A percentile compares a stretch with the other conserved stretches of the same genome.
Evolutionary conservation across 306 rosid species (phyloP).

Genomic region (Heteromeles arbutifolia): DNA sequence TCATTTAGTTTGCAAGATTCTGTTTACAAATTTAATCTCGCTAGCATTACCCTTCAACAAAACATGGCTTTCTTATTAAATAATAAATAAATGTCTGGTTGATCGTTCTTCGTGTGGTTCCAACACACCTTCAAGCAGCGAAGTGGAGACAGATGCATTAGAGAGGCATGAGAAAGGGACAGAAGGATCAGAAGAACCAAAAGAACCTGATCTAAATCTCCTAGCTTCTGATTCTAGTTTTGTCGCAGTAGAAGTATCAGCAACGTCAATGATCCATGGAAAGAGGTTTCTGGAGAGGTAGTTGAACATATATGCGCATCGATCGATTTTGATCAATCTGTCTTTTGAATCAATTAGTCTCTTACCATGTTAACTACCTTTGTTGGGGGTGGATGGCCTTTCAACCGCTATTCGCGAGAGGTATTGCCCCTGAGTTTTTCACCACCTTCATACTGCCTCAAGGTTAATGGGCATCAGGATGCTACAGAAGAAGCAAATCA

Average conservation of each 20-base stretch:
- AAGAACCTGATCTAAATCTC: conserved; percentile 29
- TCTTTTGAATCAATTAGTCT: conserved; percentile 14
- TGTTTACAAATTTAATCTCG: no score
- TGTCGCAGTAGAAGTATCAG: conserved; percentile 49
- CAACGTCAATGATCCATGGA: conserved; percentile 21
- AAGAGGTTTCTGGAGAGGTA: conserved; percentile 95
- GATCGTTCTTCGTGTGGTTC: conserved; percentile 98
- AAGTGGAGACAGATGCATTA: conserved; percentile 70
- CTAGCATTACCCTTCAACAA: not conserved
- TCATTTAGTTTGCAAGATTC: no score
- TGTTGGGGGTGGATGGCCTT: conserved; percentile 79
- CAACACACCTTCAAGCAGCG: conserved; percentile 84
- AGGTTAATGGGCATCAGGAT: conserved; percentile 28
- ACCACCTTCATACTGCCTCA: conserved; percentile 56
- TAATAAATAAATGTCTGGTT: conserved; percentile 43
- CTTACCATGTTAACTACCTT: conserved; percentile 22
- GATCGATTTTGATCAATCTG: conserved; percentile 2
- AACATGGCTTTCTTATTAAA: not conserved
- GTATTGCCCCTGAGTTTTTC: conserved; percentile 90
- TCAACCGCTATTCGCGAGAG: conserved; percentile 82
- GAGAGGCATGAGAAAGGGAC: conserved; percentile 57
- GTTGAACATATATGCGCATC: not conserved
- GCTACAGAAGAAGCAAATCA: conserved; percentile 25
- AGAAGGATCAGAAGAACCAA: conserved; percentile 47
- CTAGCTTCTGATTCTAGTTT: conserved; percentile 44